Evolutionary conservation across 1,284 basidiomycete species (phyloP), one percentile per base, ranked within the genome.

Genomic region (Bondarzewia mesenterica): DNA sequence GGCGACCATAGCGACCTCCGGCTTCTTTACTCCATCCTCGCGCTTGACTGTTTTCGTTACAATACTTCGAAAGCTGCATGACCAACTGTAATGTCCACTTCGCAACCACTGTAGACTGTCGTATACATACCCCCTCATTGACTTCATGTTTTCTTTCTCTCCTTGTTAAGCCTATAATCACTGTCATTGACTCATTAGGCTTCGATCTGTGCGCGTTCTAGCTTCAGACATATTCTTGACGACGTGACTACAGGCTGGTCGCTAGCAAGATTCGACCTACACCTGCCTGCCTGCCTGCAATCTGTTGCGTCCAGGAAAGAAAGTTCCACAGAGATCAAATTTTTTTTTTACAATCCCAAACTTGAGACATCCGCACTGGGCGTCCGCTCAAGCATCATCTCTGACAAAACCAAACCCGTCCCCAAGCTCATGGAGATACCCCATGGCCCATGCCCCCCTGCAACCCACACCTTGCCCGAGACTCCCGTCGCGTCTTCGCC

Each of bases 391-490:
- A 67, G 57, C 25, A 64, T 54, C 58, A 63, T 60, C 58, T 67
- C 63, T 39, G 58, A 57, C 44, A 68, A 50, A 10, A 67, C 64
- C 15, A 54, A 50, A 18, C 67, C 66, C 32, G 62, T 66, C 39
- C 66, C 68, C 14, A 67, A 54, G 50, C 65, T 63, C 48, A 68
- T 47, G 26, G 58, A 58, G 46, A 69, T 68, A 35, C 67, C 65
- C 67, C 68, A 70, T 35, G 64, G 63, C 22, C 65, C 67, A 54
- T 68, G 68, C 15, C 66, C 67, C 2, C 62, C 58, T 37, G 63
- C 61, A 37, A 67, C 57, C 51, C 57, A 68, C 48, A 65, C 60
- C 2, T 53, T 55, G 38, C 52, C 43, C 44, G 54, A 52, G 16
- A 52, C 49, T 48, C 58, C 58, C 58, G 50, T 58, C 59, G 61